Evolutionary conservation across 2,329 filamentous ascomycete species (phyloP), one percentile per base, ranked within the genome.

Genomic region (Blumeria graminis): DNA sequence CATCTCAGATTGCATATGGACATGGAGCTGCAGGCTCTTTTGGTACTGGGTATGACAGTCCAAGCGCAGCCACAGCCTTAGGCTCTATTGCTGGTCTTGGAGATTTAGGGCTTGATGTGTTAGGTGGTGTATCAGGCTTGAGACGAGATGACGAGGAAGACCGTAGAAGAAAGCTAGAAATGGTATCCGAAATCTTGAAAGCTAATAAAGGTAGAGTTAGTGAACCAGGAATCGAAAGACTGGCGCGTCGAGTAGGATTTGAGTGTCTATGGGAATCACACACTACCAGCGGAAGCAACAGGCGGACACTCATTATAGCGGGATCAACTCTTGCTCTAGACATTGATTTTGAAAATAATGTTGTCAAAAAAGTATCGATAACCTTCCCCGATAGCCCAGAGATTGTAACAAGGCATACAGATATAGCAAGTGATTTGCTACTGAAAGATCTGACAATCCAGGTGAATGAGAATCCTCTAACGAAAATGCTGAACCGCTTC

Each of bases 221-320:
- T 61, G 82, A 86, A 63, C 79, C 83, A 34, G 83, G 83, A 1
- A 72, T 92, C n/a, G 80, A 84, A 66, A 74, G 83, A 56, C 70
- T 90, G 34, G 82, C 80, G 8, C 76, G 77, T 62, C 74, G 78
- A 56, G 73, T 82, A 56, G 83, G 82, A n/a, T 70, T 84, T 41
- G 80, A 82, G 59, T 74, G 73, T 57, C 68, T 82, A 11, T 80
- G 77, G 70, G 78, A 83, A 61, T 72, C 73, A 33, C 64, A 71
- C 50, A 71, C 68, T 46, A 69, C 69, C 16, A 69, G 70, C 16
- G 70, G 70, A 33, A 71, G 72, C 16, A 71, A 71, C 43, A 76
- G 74, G 61, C 70, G 71, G 56, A 77, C 74, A 3, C 68, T 84
- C 46, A 74, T 81, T 48, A 76, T 83, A 56, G 81, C 77, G 4